phyloP scores from a whole-genome alignment of 208 protist species.

The Acanthamoeba sp. region DNA sequence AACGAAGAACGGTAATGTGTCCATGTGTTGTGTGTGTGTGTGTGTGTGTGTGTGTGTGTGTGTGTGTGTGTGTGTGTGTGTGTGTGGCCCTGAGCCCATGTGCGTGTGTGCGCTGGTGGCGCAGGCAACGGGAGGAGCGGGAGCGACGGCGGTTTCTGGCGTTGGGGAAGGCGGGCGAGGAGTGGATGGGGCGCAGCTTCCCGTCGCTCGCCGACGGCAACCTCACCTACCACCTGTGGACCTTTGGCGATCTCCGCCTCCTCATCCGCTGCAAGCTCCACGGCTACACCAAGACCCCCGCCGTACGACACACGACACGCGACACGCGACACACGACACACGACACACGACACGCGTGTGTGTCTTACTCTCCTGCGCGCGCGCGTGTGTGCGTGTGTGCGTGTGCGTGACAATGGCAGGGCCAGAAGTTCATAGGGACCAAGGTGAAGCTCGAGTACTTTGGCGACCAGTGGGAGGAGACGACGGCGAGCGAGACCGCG shows the following conservation, averaged over 20 bases:
- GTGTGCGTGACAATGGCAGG: neutral
- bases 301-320: neutral
- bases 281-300: conserved; percentile 20
- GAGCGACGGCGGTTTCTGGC: neutral
- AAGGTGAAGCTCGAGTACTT: conserved; percentile 68
- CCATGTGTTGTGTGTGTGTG: neutral
- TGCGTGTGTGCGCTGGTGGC: no score
- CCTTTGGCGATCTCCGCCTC: conserved; percentile 11
- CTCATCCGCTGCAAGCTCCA: conserved; percentile 68
- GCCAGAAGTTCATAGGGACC: conserved; percentile 9
- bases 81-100: no score
- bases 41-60: neutral
- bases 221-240: conserved; percentile 66
- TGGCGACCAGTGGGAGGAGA: conserved; percentile 60
- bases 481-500: conserved; percentile 56
- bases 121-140: neutral
- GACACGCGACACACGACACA: neutral
- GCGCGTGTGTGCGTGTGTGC: neutral
- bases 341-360: no score
- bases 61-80: no score
- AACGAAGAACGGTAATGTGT: neutral
- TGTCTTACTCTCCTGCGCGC: neutral
- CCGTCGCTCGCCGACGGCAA: conserved; percentile 54
- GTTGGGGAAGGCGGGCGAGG: conserved; percentile 14
- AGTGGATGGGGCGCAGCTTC: conserved; percentile 59